These are phyloP conservation scores for Isabelozyma gotoi DNA, from an alignment of 805 yeast genomes.

Conservation along the genomic window DNA sequence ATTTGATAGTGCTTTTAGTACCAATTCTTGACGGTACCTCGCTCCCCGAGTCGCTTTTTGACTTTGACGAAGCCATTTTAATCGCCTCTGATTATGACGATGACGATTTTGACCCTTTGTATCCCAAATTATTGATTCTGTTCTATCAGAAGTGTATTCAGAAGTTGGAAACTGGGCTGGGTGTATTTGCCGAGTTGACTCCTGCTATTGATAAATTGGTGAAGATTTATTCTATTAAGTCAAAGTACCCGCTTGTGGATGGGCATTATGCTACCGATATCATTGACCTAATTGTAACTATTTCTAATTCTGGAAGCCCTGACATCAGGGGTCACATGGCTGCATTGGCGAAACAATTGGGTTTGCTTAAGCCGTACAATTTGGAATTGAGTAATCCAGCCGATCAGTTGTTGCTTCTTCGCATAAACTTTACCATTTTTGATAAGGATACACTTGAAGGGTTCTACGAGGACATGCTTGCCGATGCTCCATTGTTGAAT, in stretches of 20 bases:
- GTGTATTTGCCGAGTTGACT: neutral
- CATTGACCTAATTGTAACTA: slow-evolving; percentile 14
- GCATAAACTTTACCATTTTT: slow-evolving; percentile 16
- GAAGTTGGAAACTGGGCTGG: neutral
- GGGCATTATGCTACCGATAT: slow-evolving; percentile 13
- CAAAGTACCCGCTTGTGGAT: neutral
- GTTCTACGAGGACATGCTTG: slow-evolving; percentile 10
- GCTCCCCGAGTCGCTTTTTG: neutral
- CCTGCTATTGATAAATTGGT: slow-evolving; percentile 2
- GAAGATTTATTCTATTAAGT: slow-evolving; percentile 3
- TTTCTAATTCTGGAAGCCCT: slow-evolving; percentile 15
- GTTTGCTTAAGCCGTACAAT: slow-evolving; percentile 20
- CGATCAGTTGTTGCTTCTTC: slow-evolving; percentile 20
- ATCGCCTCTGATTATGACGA: neutral
- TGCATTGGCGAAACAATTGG: slow-evolving; percentile 5
- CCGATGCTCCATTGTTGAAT: slow-evolving; percentile 12
- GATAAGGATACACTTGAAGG: slow-evolving; percentile 9
- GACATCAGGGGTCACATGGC: slow-evolving; percentile 5
- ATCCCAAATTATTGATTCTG: slow-evolving; percentile 20
- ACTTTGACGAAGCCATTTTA: neutral
- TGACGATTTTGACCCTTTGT: slow-evolving; percentile 23
- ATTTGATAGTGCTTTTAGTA: slow-evolving; percentile 12
- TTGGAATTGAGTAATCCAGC: slow-evolving; percentile 12
- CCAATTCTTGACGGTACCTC: slow-evolving; percentile 9
- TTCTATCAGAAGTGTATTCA: slow-evolving; percentile 22